A percentile compares a stretch with the other conserved stretches of the same genome.
phyloP scores from a whole-genome alignment of 371 early-diverging fungal species.

The Catenaria anguillulae region DNA sequence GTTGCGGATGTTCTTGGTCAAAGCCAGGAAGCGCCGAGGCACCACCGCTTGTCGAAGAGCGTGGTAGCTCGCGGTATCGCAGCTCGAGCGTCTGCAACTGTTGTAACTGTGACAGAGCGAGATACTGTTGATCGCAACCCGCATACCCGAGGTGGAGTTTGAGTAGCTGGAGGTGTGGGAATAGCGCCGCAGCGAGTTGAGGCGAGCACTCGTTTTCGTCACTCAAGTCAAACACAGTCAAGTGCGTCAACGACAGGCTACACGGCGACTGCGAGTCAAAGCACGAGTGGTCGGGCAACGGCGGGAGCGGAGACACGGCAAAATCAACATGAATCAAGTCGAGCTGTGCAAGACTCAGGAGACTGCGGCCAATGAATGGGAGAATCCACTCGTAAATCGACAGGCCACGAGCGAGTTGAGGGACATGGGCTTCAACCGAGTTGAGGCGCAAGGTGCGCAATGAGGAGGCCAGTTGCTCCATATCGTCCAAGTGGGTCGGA shows the following conservation, averaged over 20 bases:
- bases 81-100: neutral
- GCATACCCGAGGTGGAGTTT: neutral
- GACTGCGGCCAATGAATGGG: neutral
- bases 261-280: too few relatives aligned
- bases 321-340: constrained; percentile 6
- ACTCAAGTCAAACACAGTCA: too few relatives aligned
- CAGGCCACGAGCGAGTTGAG: neutral
- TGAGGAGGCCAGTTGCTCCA: neutral
- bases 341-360: neutral
- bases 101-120: neutral
- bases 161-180: too few relatives aligned
- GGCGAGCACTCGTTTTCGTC: too few relatives aligned
- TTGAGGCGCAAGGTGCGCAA: neutral
- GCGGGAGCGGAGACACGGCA: neutral
- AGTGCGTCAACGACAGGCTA: too few relatives aligned
- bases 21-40: too few relatives aligned
- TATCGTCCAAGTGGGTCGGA: neutral
- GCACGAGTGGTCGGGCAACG: too few relatives aligned
- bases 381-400: neutral
- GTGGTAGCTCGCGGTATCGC: neutral
- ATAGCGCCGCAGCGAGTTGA: too few relatives aligned
- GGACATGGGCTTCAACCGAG: neutral
- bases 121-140: neutral
- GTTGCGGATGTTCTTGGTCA: too few relatives aligned
- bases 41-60: too few relatives aligned